Conservation (phyloP, 2,329 filamentous ascomycete genomes). For the Sporothrix brasiliensis region DNA sequence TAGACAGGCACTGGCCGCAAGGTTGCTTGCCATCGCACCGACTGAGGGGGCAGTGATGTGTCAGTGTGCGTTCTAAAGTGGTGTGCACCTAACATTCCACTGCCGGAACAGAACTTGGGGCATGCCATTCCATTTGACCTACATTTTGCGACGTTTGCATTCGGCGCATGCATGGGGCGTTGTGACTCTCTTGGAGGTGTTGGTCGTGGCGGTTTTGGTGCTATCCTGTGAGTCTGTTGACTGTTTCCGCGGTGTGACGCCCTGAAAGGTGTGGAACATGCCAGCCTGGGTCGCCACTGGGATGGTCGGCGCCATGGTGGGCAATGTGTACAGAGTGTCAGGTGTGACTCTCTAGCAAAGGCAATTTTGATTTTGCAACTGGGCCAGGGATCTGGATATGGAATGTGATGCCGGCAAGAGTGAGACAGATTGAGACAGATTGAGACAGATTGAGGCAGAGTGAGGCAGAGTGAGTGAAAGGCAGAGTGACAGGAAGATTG, state of each 20-base stretch:
- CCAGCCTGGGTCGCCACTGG: slow-evolving; percentile 54
- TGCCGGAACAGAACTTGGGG: background rate
- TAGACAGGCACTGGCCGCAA: slow-evolving; percentile 80
- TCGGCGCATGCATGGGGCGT: slow-evolving; percentile 71
- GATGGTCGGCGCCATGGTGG: slow-evolving; percentile 50
- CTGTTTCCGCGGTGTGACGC: slow-evolving; percentile 55
- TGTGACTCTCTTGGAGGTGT: slow-evolving; percentile 54
- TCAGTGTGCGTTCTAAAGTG: background rate
- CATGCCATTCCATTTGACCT: slow-evolving; percentile 36
- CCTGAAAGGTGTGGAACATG: slow-evolving; percentile 59
- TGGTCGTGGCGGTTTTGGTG: slow-evolving; percentile 47
- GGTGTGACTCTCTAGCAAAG: slow-evolving; percentile 9
- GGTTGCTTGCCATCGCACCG: slow-evolving; percentile 81
- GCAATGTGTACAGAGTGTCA: slow-evolving; percentile 26
- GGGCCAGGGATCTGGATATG: slow-evolving; percentile 27
- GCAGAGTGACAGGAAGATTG: background rate
- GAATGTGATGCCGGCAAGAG: slow-evolving; percentile 40
- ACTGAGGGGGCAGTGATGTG: slow-evolving; percentile 39
- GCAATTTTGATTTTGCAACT: slow-evolving; percentile 20
- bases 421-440: background rate
- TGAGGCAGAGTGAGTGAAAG: background rate
- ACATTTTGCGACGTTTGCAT: slow-evolving; percentile 79
- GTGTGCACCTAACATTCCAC: background rate
- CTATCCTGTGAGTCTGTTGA: slow-evolving; percentile 48
- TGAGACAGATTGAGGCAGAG: background rate